Evolutionary conservation across 2,329 filamentous ascomycete species (phyloP).

Genomic region (Monilinia laxa): DNA sequence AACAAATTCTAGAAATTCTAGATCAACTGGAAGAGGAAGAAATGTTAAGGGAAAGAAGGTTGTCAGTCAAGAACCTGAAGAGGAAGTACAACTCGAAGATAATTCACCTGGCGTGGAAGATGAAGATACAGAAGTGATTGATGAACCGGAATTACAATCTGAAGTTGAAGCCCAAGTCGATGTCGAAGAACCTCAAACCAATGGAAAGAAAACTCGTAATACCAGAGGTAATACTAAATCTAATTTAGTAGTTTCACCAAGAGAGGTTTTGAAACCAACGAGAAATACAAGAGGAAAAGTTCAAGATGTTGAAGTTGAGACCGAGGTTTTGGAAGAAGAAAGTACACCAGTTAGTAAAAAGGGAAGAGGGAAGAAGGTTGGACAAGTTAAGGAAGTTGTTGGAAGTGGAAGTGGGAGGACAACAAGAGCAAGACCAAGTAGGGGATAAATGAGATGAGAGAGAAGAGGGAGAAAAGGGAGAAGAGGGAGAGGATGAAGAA

Average conservation of each 20-base stretch:
- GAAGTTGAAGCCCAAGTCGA: background rate
- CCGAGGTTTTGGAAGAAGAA: background rate
- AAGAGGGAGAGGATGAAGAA: background rate
- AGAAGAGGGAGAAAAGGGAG: background rate
- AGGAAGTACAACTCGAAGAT: conserved; percentile 31
- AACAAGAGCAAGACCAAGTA: conserved; percentile 13
- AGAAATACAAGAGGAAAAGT: background rate
- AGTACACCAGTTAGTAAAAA: background rate
- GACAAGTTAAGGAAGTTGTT: background rate
- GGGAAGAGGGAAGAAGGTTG: background rate
- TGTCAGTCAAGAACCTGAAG: conserved; percentile 27
- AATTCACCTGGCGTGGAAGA: background rate
- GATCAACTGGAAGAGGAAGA: conserved; percentile 4
- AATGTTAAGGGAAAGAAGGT: background rate
- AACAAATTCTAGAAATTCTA: conserved; percentile 7
- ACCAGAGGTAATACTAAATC: background rate
- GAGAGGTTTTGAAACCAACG: too few species aligned
- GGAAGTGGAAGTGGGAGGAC: background rate
- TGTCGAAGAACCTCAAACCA: background rate
- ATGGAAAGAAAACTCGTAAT: conserved; percentile 8
- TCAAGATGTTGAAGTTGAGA: background rate
- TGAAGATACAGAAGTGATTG: conserved; percentile 14
- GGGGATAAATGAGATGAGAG: background rate
- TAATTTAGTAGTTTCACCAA: background rate
- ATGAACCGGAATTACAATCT: background rate